A percentile compares a stretch with the other conserved stretches of the same genome.
These are phyloP conservation scores for Ceratocystis cubensis DNA, from an alignment of 2,329 filamentous ascomycete genomes.

Conservation along the genomic window DNA sequence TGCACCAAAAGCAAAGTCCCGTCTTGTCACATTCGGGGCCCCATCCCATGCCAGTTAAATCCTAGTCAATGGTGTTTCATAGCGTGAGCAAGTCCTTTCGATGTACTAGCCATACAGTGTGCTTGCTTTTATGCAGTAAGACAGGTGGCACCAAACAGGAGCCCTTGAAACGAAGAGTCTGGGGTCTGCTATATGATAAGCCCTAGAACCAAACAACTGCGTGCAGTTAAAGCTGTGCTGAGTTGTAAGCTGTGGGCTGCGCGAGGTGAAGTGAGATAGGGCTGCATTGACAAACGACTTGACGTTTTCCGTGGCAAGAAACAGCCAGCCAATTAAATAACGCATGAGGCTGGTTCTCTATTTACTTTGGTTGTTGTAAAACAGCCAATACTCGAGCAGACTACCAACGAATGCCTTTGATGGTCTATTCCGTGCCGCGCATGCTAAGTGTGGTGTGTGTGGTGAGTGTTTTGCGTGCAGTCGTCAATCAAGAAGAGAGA, in stretches of 20 bases:
- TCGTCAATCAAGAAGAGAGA: no score
- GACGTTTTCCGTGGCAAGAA: background rate
- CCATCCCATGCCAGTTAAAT: background rate
- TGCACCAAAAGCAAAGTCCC: background rate
- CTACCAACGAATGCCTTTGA: no score
- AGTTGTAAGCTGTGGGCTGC: background rate
- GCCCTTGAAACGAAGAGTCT: background rate
- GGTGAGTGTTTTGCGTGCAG: no score
- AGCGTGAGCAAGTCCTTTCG: background rate
- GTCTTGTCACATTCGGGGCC: background rate
- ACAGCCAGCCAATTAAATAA: background rate
- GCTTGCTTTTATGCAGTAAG: background rate
- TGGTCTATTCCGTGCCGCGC: no score
- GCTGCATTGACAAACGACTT: background rate
- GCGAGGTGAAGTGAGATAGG: conserved; percentile 2
- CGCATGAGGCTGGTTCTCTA: background rate
- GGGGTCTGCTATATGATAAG: no score
- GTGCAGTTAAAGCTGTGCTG: no score
- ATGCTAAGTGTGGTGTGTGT: no score
- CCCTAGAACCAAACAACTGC: no score
- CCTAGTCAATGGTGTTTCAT: background rate
- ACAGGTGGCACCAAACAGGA: background rate
- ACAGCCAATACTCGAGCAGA: no score
- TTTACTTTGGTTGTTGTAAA: background rate
- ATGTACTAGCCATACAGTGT: background rate